A percentile compares a stretch with the other conserved stretches of the same genome.
These are phyloP conservation scores for Tephrocybe sp. DNA, from an alignment of 768 basidiomycete genomes.

Conservation along the genomic window DNA sequence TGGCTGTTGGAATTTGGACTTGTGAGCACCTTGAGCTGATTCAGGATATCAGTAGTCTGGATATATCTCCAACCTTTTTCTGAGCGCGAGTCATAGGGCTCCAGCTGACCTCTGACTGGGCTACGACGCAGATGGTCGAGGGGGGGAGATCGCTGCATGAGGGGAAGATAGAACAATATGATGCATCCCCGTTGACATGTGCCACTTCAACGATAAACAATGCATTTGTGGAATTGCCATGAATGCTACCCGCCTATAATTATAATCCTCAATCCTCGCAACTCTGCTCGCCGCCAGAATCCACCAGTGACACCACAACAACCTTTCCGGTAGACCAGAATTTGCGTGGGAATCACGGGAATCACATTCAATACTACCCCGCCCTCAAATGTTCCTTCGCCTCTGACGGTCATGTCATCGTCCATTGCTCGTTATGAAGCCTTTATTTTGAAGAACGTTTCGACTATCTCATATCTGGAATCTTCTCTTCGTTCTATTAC, in stretches of 20 bases:
- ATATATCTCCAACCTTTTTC: constrained; percentile 67
- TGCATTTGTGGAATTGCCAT: background rate
- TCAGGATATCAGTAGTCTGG: constrained; percentile 74
- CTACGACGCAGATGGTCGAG: constrained; percentile 61
- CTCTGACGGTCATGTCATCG: constrained; percentile 51
- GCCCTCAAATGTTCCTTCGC: background rate
- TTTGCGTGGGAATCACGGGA: constrained; percentile 8
- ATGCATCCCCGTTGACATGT: constrained; percentile 14
- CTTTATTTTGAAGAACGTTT: constrained; percentile 82
- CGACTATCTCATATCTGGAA: constrained; percentile 85
- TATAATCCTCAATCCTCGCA: too few relatives aligned
- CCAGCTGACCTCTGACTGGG: constrained; percentile 74
- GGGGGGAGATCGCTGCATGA: constrained; percentile 21
- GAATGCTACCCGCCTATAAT: too few relatives aligned
- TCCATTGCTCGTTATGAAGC: constrained; percentile 74
- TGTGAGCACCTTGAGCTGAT: constrained; percentile 66
- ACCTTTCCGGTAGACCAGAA: too few relatives aligned
- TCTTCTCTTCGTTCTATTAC: constrained; percentile 86
- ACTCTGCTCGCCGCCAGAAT: too few relatives aligned
- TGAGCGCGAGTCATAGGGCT: constrained; percentile 59
- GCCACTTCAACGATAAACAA: constrained; percentile 9
- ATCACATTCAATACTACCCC: constrained; percentile 19
- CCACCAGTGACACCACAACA: too few relatives aligned
- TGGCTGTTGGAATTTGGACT: background rate
- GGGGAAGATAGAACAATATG: constrained; percentile 13